Percentiles rank a stretch among this genome's conserved stretches.
Conservation (phyloP, 2,329 filamentous ascomycete species). For the Aureobasidium zeae region DNA sequence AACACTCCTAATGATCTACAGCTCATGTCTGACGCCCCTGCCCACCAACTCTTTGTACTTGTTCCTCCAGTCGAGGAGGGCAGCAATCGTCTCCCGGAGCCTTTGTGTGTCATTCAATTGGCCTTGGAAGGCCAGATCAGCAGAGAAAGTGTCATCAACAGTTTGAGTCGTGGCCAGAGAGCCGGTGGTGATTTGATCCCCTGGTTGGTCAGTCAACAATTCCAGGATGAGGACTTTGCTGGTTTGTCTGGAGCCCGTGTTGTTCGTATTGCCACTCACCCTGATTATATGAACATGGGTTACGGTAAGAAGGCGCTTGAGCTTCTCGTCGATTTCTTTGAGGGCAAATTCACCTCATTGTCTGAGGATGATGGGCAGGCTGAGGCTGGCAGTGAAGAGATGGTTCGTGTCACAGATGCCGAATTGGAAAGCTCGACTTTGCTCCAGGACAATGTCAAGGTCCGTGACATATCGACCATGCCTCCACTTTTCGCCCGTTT, state of each 20-base stretch:
- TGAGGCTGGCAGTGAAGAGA: constrained; percentile 41
- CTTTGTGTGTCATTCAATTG: constrained; percentile 88
- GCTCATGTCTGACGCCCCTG: constrained; percentile 94
- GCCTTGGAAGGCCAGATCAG: constrained; percentile 93
- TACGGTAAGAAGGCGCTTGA: constrained; percentile 85
- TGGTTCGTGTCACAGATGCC: constrained; percentile 70
- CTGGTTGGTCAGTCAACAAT: constrained; percentile 95
- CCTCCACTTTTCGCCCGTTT: constrained; percentile 87
- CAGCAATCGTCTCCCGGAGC: constrained; percentile 73
- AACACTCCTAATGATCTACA: constrained; percentile 98
- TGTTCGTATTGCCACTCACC: constrained; percentile 92
- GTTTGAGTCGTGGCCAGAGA: constrained; percentile 77
- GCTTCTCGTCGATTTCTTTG: constrained; percentile 84
- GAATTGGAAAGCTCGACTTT: constrained; percentile 70
- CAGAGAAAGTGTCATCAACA: constrained; percentile 81
- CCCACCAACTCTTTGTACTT: constrained; percentile 91
- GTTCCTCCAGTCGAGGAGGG: constrained; percentile 75
- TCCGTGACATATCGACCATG: constrained; percentile 84
- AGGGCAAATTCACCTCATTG: constrained; percentile 79
- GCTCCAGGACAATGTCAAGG: constrained; percentile 76
- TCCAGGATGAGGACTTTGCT: constrained; percentile 95
- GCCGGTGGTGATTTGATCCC: constrained; percentile 91
- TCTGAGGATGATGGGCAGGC: constrained; percentile 55
- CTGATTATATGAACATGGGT: constrained; percentile 84
- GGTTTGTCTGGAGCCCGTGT: constrained; percentile 83